phyloP scores from a whole-genome alignment of 2,329 filamentous ascomycete genomes.

The Ascochyta lentis region DNA sequence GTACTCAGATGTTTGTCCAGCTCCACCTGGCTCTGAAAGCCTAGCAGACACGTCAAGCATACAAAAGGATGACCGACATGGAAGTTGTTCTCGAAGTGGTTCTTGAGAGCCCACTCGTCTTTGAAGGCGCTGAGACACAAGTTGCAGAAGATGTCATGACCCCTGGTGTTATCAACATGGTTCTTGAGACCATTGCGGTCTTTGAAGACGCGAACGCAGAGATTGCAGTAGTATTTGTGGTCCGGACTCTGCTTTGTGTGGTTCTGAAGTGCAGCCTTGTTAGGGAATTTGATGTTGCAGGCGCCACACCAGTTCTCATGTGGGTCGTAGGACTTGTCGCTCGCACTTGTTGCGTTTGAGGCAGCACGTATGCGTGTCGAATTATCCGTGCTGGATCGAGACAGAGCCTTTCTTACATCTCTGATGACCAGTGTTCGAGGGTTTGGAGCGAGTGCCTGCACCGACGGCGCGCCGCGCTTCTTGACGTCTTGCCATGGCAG shows the following conservation, averaged over 20 bases:
- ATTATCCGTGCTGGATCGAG: not conserved
- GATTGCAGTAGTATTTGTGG: conserved; percentile 45
- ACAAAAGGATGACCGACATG: conserved; percentile 35
- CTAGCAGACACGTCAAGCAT: conserved; percentile 39
- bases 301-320: conserved; percentile 45
- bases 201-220: conserved; percentile 45
- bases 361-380: conserved; percentile 9
- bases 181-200: conserved; percentile 46
- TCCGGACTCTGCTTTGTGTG: conserved; percentile 36
- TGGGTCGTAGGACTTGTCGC: conserved; percentile 23
- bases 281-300: conserved; percentile 33
- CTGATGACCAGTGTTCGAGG: conserved; percentile 19
- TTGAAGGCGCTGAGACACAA: conserved; percentile 45
- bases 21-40: conserved; percentile 28
- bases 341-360: conserved; percentile 16
- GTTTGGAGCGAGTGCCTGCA: not conserved
- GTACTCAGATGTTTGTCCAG: conserved; percentile 35
- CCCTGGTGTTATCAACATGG: conserved; percentile 40
- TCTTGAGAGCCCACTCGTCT: conserved; percentile 39
- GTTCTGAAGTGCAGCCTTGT: conserved; percentile 28
- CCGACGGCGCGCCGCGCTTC: conserved; percentile 20
- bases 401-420: conserved; percentile 4
- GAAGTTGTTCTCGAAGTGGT: conserved; percentile 45
- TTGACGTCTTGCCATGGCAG: conserved; percentile 39
- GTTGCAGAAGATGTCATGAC: conserved; percentile 41